A percentile compares a stretch with the other conserved stretches of the same genome.
Conservation (phyloP, 2,329 filamentous ascomycete genomes). For the Pseudogymnoascus sp. region DNA sequence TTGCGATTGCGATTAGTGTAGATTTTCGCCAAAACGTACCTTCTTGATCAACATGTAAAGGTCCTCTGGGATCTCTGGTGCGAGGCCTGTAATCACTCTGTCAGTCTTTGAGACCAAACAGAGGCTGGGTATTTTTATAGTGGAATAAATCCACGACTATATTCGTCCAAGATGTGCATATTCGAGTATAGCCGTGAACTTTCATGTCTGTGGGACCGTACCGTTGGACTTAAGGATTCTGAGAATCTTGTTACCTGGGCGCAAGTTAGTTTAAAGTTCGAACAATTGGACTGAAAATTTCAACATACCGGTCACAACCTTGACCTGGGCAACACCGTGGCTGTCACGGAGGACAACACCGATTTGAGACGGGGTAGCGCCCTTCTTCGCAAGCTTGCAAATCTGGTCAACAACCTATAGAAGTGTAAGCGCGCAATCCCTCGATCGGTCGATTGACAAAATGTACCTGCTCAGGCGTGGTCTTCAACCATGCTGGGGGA, state of each 20-base stretch:
- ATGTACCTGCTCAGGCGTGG: conserved; percentile 73
- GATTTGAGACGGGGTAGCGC: conserved; percentile 96
- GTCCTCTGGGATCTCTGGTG: conserved; percentile 97
- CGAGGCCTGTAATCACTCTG: conserved; percentile 95
- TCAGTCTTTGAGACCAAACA: conserved; percentile 80
- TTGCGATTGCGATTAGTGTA: conserved; percentile 16
- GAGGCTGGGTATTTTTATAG: conserved; percentile 51
- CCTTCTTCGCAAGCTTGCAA: conserved; percentile 98
- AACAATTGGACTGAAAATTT: conserved; percentile 15
- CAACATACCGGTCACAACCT: conserved; percentile 82
- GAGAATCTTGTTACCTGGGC: conserved; percentile 95
- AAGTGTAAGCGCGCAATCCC: neutral
- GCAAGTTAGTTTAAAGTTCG: conserved; percentile 30
- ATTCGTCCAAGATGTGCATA: conserved; percentile 17
- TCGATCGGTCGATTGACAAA: neutral
- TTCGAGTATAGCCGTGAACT: conserved; percentile 14
- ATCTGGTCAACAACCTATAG: conserved; percentile 84
- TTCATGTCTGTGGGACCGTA: conserved; percentile 47
- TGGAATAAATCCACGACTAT: conserved; percentile 10
- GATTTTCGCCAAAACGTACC: conserved; percentile 42
- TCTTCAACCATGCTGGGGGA: conserved; percentile 94
- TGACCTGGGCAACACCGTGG: conserved; percentile 97
- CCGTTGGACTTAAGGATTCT: conserved; percentile 96
- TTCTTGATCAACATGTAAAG: conserved; percentile 99
- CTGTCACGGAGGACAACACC: conserved; percentile 97